Evolutionary conservation across 208 protist genomes (phyloP).

Genomic region (Trypanosoma lewisi): DNA sequence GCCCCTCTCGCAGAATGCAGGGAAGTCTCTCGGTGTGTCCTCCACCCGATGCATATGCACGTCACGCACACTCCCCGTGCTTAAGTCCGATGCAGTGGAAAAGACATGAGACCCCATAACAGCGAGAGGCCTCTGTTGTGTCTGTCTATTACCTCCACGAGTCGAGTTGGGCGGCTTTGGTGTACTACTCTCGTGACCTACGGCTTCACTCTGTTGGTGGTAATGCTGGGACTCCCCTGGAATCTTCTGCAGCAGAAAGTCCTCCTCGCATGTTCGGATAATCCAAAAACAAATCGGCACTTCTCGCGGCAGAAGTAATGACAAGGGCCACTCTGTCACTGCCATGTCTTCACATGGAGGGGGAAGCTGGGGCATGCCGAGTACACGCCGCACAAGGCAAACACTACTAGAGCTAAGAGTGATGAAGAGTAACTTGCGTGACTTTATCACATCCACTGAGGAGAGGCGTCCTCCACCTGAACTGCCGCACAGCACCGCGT

Average conservation of each 20-base stretch:
- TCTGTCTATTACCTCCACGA: neutral
- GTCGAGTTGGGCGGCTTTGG: neutral
- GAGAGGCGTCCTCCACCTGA: conserved; percentile 9
- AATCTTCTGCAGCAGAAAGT: conserved; percentile 13
- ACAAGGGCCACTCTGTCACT: conserved; percentile 24
- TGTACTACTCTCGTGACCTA: neutral
- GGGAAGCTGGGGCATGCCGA: conserved; percentile 50
- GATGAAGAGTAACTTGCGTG: conserved; percentile 29
- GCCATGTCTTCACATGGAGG: neutral
- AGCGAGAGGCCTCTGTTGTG: neutral
- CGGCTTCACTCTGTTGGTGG: neutral
- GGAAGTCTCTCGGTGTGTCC: neutral
- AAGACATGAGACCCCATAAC: neutral
- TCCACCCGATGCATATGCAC: neutral
- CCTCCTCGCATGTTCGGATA: conserved; percentile 28
- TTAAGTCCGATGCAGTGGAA: neutral
- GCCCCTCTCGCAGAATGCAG: neutral
- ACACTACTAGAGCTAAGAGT: conserved; percentile 27
- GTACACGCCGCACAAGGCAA: conserved; percentile 55
- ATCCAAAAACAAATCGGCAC: conserved; percentile 27
- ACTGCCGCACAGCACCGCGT: conserved; percentile 25
- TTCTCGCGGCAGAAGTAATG: conserved; percentile 35
- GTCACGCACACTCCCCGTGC: neutral
- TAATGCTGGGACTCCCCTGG: neutral
- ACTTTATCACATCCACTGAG: conserved; percentile 21